A percentile compares a stretch with the other conserved stretches of the same genome.
These are phyloP conservation scores for Colletotrichum euphorbiae DNA, from an alignment of 2,329 filamentous ascomycete species.

Conservation along the genomic window DNA sequence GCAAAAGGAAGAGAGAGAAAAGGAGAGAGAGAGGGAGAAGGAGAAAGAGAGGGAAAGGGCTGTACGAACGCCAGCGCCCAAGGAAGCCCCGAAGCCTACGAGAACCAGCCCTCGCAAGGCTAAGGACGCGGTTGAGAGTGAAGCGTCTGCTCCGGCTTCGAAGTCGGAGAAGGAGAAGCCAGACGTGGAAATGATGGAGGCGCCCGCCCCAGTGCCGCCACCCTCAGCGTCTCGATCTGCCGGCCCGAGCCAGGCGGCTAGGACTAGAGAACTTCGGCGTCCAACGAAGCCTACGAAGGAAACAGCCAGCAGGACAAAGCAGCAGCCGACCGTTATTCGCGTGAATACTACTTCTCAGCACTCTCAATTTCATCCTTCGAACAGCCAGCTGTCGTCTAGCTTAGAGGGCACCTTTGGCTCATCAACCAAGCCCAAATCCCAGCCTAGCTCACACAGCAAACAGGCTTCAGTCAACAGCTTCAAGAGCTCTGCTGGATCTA, in stretches of 20 bases:
- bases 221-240: constrained; percentile 68
- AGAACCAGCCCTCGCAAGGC: constrained; percentile 65
- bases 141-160: constrained; percentile 37
- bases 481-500: constrained; percentile 72
- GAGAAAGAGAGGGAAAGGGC: constrained; percentile 33
- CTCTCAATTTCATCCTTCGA: constrained; percentile 69
- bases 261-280: constrained; percentile 67
- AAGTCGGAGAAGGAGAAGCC: constrained; percentile 50
- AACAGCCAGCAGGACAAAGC: constrained; percentile 67
- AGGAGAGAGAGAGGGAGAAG: constrained; percentile 28
- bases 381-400: constrained; percentile 67
- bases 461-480: constrained; percentile 66
- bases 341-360: constrained; percentile 76
- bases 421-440: constrained; percentile 70
- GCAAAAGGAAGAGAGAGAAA: constrained; percentile 62
- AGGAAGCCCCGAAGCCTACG: constrained; percentile 57
- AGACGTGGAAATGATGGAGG: constrained; percentile 69
- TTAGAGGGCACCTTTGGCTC: constrained; percentile 66
- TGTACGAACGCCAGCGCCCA: constrained; percentile 47
- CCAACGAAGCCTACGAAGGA: constrained; percentile 74
- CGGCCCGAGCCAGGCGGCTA: constrained; percentile 59
- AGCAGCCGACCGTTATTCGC: constrained; percentile 77
- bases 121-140: constrained; percentile 51
- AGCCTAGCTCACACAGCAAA: constrained; percentile 71
- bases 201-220: constrained; percentile 67